These are phyloP conservation scores for Platanus orientalis DNA, from an alignment of 164 flowering plant genomes.

Conservation along the genomic window DNA sequence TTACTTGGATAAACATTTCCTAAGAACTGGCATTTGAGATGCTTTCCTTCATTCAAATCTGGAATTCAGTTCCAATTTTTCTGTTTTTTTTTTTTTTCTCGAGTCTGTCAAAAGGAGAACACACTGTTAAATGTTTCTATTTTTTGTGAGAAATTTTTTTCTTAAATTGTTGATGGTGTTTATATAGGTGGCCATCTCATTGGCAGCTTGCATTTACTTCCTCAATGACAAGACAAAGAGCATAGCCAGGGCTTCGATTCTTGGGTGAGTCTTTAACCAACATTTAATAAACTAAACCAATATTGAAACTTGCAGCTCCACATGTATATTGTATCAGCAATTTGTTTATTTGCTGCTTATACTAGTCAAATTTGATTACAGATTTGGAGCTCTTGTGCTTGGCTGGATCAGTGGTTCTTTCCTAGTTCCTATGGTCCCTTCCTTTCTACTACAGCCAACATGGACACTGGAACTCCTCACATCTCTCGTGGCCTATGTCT, in stretches of 20 bases:
- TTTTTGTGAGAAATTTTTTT: too few species aligned
- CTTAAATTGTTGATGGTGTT: slow-evolving; percentile 1
- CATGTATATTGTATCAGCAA: background rate
- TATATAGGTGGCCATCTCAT: slow-evolving; percentile 77
- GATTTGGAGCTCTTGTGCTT: slow-evolving; percentile 71
- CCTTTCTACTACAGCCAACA: slow-evolving; percentile 55
- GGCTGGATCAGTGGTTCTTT: slow-evolving; percentile 91
- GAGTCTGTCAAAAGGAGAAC: too few species aligned
- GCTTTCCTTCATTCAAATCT: background rate
- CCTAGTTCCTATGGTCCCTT: slow-evolving; percentile 67
- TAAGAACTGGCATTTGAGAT: background rate
- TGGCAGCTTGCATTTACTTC: slow-evolving; percentile 91
- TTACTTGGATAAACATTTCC: too few species aligned
- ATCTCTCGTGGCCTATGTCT: slow-evolving; percentile 68
- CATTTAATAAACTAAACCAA: background rate
- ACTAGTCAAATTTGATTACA: slow-evolving; percentile 20
- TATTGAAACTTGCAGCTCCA: background rate
- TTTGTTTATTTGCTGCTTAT: background rate
- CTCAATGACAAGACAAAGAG: slow-evolving; percentile 90
- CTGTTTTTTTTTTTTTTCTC: too few species aligned
- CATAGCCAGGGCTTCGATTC: slow-evolving; percentile 58
- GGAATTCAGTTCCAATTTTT: background rate
- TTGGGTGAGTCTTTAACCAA: slow-evolving; percentile 52
- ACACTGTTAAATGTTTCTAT: too few species aligned
- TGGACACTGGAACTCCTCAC: slow-evolving; percentile 93